These are phyloP conservation scores for Colletotrichum magnum DNA, from an alignment of 2,329 filamentous ascomycete species.

Conservation along the genomic window DNA sequence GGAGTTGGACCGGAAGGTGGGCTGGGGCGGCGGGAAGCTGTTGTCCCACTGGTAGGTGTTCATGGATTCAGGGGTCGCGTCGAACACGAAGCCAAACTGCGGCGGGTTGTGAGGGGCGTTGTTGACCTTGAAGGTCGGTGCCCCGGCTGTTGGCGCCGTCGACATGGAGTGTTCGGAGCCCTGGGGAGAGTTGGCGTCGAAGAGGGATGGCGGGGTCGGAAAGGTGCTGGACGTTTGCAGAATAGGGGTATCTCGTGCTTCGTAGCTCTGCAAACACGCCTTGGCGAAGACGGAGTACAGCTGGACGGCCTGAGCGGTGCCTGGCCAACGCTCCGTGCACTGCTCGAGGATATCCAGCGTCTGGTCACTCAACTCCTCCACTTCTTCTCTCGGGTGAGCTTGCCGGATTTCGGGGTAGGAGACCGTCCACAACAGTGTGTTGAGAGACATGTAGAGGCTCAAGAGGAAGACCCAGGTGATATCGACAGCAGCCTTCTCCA, in stretches of 20 bases:
- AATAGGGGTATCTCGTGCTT: conserved; percentile 65
- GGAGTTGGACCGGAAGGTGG: conserved; percentile 75
- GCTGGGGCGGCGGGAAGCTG: conserved; percentile 59
- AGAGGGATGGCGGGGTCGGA: conserved; percentile 62
- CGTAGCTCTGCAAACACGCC: conserved; percentile 91
- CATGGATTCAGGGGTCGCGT: conserved; percentile 68
- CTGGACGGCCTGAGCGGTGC: conserved; percentile 85
- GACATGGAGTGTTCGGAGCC: conserved; percentile 56
- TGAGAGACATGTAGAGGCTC: conserved; percentile 90
- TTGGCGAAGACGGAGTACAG: conserved; percentile 89
- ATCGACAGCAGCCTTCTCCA: conserved; percentile 82
- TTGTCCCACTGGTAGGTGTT: conserved; percentile 61
- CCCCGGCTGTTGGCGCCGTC: conserved; percentile 44
- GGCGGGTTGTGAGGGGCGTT: conserved; percentile 67
- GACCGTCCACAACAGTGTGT: conserved; percentile 91
- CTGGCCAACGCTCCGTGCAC: conserved; percentile 92
- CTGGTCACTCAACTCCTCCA: conserved; percentile 80
- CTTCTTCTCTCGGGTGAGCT: conserved; percentile 79
- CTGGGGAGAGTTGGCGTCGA: conserved; percentile 64
- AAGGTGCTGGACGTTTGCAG: conserved; percentile 51
- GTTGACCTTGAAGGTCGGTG: conserved; percentile 57
- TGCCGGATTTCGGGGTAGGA: conserved; percentile 88
- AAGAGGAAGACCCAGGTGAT: conserved; percentile 95
- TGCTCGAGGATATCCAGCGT: conserved; percentile 84
- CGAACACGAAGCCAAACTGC: conserved; percentile 72